A percentile compares a stretch with the other conserved stretches of the same genome.
Conservation (phyloP, 495 filamentous ascomycete genomes). For the Hyaloscypha bicolor region DNA sequence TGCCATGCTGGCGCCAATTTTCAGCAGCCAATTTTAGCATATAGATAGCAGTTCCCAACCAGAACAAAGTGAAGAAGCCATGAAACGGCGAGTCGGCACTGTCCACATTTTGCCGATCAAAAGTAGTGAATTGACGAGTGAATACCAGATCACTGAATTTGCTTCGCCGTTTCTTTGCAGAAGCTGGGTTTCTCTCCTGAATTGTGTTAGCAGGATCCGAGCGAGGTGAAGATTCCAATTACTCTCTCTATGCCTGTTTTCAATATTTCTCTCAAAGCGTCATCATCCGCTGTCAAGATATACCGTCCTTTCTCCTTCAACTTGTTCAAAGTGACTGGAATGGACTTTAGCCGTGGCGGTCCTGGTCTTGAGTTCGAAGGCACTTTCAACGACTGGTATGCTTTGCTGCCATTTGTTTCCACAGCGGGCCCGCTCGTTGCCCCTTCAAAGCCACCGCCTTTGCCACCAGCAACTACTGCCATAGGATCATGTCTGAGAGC, state of each 20-base stretch:
- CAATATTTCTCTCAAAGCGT: constrained; percentile 55
- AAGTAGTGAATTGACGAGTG: constrained; percentile 67
- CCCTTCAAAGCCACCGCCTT: constrained; percentile 23
- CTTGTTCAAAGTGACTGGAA: constrained; percentile 50
- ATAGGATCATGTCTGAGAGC: constrained; percentile 30
- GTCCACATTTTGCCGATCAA: constrained; percentile 66
- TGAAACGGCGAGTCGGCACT: constrained; percentile 63
- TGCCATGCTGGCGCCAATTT: constrained; percentile 65
- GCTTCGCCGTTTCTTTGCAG: constrained; percentile 39
- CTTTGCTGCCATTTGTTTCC: constrained; percentile 13
- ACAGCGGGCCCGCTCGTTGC: not conserved
- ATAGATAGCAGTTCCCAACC: constrained; percentile 64
- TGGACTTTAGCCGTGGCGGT: constrained; percentile 35
- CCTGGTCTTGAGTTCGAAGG: constrained; percentile 14
- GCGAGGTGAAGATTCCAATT: not conserved
- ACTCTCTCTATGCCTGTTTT: constrained; percentile 45
- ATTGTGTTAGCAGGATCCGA: constrained; percentile 1
- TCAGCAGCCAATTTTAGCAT: constrained; percentile 63
- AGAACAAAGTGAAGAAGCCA: constrained; percentile 79
- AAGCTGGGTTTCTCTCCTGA: constrained; percentile 26
- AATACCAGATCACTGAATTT: constrained; percentile 69
- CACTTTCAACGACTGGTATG: constrained; percentile 18
- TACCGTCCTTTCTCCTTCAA: constrained; percentile 49
- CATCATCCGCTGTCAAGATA: constrained; percentile 58
- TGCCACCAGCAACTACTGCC: constrained; percentile 30